Evolutionary conservation across 805 yeast species (phyloP), one percentile per base, ranked within the genome.

Genomic region (Ogataea henricii): DNA sequence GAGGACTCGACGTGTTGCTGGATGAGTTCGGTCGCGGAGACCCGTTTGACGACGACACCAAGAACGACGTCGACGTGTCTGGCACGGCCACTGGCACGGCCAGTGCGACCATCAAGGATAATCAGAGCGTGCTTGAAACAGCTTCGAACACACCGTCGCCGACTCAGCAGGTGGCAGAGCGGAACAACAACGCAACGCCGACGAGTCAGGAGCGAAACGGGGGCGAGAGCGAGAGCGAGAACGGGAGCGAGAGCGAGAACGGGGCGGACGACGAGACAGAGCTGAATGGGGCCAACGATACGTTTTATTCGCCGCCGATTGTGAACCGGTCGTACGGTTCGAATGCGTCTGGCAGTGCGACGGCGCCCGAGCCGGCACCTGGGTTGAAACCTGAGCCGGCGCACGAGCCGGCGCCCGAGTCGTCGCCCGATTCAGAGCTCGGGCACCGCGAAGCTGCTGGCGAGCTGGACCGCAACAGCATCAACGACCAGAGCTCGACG

Each of bases 1-100:
- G 92, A 22, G 96, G 96, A 0, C 68, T 89, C 27, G 96, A 89
- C 59, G 83, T 78, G 21, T 18, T 60, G 18, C 17, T 60, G 40
- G 52, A 50, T 3, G 36, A 46, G 30, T 48, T 46, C 17, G 26
- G 37, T 20, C 42, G 38, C 10, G 45, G 37, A 3, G 54, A 53
- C 16, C 56, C 51, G 6, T 53, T 52, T 27, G 49, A 41, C 34
- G 36, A 34, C 6, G 4, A 14, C 18, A 30, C 34, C 4, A 17
- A 30, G 18, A 13, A 16, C 8, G 17, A n/a, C n/a, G n/a, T 9
- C 17, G 34, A 30, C 8, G 34, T 14, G 17, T 30, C 18, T 3
- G 34, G 16, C 6, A 14, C 25, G 6, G 25, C 6, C 8, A 22
- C 6, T 22, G 25, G 25, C 25, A 29, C 39, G 12, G 40, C 36